Evolutionary conservation across 352 stramenopile species (phyloP).

Genomic region (Pythium guiyangense): DNA sequence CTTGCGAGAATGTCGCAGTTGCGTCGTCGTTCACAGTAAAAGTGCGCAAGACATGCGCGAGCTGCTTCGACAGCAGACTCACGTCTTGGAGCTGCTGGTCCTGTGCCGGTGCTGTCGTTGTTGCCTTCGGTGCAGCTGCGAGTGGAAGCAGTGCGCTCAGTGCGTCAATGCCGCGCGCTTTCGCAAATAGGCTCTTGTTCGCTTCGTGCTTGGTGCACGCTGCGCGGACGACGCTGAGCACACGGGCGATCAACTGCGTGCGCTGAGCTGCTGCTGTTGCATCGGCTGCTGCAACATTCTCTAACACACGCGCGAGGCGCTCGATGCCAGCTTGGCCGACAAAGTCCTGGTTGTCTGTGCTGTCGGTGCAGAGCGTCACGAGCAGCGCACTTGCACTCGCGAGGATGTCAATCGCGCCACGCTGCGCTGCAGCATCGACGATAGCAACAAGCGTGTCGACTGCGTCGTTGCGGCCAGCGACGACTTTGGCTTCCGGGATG

Average conservation of each 20-base stretch:
- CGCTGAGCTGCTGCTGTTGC: background rate
- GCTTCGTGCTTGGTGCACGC: constrained; percentile 56
- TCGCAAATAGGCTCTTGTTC: constrained; percentile 65
- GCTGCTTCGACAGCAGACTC: constrained; percentile 31
- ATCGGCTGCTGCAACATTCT: background rate
- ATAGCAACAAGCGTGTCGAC: constrained; percentile 40
- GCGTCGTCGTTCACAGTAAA: constrained; percentile 72
- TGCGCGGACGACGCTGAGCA: constrained; percentile 35
- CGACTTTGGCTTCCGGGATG: constrained; percentile 48
- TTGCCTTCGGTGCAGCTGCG: constrained; percentile 25
- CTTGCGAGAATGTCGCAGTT: constrained; percentile 58
- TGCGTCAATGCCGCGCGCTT: constrained; percentile 35
- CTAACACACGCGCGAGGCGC: constrained; percentile 20
- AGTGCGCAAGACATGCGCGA: constrained; percentile 49
- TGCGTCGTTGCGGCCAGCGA: constrained; percentile 53
- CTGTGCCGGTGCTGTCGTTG: constrained; percentile 6
- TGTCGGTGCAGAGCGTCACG: constrained; percentile 34
- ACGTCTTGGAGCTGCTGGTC: too few species aligned
- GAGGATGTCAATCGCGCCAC: constrained; percentile 7
- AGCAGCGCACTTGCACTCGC: constrained; percentile 21
- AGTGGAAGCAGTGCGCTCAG: constrained; percentile 26
- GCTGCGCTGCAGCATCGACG: constrained; percentile 16
- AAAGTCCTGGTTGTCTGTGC: constrained; percentile 63
- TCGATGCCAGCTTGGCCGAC: constrained; percentile 37
- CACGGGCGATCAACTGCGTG: background rate